Conservation (phyloP, 257 asterid species). For the Gynochthodes officinalis region DNA sequence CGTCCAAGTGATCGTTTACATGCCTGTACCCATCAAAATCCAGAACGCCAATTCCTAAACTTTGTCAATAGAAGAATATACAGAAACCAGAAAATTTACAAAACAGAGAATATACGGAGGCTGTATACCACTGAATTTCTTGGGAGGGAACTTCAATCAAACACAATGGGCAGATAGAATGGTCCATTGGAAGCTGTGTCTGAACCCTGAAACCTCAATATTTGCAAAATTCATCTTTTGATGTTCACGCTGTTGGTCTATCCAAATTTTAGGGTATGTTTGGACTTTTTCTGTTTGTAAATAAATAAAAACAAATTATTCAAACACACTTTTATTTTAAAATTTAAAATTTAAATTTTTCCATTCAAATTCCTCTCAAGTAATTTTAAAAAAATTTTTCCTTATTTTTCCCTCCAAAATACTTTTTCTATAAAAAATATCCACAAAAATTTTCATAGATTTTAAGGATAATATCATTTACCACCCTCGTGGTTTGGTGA, state of each 20-base stretch:
- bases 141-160: slow-evolving; percentile 16
- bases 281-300: too few species aligned
- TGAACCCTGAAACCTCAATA: background rate
- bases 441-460: too few species aligned
- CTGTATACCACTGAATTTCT: slow-evolving; percentile 27
- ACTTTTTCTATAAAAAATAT: too few species aligned
- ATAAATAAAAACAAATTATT: too few species aligned
- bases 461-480: too few species aligned
- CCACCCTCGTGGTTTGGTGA: too few species aligned
- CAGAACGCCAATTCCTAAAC: background rate
- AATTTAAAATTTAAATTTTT: too few species aligned
- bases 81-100: background rate
- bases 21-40: slow-evolving; percentile 26
- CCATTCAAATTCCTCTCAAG: too few species aligned
- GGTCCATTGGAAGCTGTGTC: slow-evolving; percentile 18
- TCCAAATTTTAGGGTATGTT: too few species aligned
- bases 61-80: background rate
- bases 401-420: too few species aligned
- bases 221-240: background rate
- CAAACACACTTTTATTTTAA: too few species aligned
- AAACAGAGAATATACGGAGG: background rate
- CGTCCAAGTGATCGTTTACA: slow-evolving; percentile 37
- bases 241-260: background rate
- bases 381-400: too few species aligned
- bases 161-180: slow-evolving; percentile 35